phyloP scores from a whole-genome alignment of 345 rosid species.

The Lagerstroemia speciosa region DNA sequence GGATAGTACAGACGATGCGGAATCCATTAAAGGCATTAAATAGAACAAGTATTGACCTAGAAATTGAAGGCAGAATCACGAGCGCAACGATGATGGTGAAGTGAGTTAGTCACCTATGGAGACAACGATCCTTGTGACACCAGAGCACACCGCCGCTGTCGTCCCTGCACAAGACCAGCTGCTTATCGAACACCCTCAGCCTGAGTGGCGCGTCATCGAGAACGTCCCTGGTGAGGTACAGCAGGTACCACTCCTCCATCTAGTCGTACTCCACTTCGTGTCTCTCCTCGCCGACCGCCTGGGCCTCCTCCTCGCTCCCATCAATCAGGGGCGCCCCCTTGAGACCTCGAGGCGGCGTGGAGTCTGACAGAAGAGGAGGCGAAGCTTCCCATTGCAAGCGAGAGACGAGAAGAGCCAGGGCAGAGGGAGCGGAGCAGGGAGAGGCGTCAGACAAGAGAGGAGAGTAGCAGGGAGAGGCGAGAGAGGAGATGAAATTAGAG shows the following conservation, averaged over 20 bases:
- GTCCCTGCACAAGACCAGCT: constrained; percentile 71
- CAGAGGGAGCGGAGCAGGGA: no score
- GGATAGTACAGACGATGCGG: no score
- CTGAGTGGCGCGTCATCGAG: constrained; percentile 89
- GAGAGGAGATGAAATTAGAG: no score
- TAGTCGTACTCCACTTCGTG: constrained; percentile 50
- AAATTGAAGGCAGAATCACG: background rate
- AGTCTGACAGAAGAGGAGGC: background rate
- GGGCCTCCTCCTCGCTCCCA: constrained; percentile 5
- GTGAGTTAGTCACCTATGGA: constrained; percentile 54
- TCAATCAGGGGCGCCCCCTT: constrained; percentile 7
- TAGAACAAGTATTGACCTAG: background rate
- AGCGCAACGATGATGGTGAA: background rate
- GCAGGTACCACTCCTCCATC: constrained; percentile 92
- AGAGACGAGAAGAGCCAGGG: no score
- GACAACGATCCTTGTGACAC: constrained; percentile 84
- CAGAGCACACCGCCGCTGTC: constrained; percentile 49
- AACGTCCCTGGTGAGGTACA: constrained; percentile 67
- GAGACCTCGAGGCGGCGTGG: constrained; percentile 10
- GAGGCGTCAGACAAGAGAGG: no score
- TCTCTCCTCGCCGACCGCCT: constrained; percentile 3
- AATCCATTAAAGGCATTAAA: background rate
- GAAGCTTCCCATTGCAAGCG: no score
- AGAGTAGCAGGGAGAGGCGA: no score
- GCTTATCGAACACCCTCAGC: constrained; percentile 71